Base-by-base conservation (phyloP, 169 alveolate genomes). In the Babesia ovis region DNA sequence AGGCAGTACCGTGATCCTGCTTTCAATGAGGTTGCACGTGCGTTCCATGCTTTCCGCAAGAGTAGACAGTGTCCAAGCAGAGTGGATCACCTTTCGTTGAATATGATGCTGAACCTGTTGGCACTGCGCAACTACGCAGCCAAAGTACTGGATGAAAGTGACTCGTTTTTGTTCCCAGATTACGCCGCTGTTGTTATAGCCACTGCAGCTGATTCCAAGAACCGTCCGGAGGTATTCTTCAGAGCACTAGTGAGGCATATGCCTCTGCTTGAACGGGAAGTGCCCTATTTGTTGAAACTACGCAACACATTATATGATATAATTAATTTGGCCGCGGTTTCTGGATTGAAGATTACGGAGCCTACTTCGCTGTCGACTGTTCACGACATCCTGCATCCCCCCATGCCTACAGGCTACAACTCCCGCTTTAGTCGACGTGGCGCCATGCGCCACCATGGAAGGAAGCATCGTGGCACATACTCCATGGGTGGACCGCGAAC, bases 91-190 rank as follows among this genome's bases (percentile, higher is more conserved):
- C 71, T 79, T 55, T 68, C 85, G 29, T 55, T 66, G 46, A 79
- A 79, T 50, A 23, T 70, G 45, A 20, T 79, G 51, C 48, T 79
- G 51, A 79, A 79, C 71, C 59, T 79, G 58, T 9, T 79, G 31
- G 35, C 70, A 23, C 42, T 79, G 45, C 62, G 87, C 54, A 71
- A 79, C 72, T 69, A 60, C 43, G 77, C 76, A 6, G 87, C 87
- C 3, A 20, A 70, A 5, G 68, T 56, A 12, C 69, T 79, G 11
- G 87, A 79, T 35, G 82, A 61, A 42, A 66, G 81, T 34, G 87
- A 79, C 4, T 12, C 41, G 27, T 51, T 59, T 42, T 18, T 79
- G 55, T 20, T 79, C 41, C 62, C 82, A 23, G 87, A 79, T 29
- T 64, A 61, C 43, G 62, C 43, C 18, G 34, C 57, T n/a, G 68